Evolutionary conservation across 2,329 filamentous ascomycete species (phyloP), one percentile per base, ranked within the genome.

Genomic region (Eurotiales sp.): DNA sequence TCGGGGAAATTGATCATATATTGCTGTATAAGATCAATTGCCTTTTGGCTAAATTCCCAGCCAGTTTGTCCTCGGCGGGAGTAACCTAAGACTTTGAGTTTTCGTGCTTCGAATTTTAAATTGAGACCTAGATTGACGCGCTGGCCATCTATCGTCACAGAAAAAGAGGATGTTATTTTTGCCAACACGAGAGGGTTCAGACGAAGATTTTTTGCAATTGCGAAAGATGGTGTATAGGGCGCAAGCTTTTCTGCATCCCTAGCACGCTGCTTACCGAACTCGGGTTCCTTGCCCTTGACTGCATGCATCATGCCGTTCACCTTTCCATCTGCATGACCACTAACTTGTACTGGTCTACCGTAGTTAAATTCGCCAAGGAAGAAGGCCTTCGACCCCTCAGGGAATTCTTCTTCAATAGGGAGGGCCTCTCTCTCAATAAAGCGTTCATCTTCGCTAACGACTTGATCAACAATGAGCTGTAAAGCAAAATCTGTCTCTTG

Each of bases 1-100:
- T 96, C 90, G 0, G 93, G 93, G 70, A 99, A 99, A 14, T 84
- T 85, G 53, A 86, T 85, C 87, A 97, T 96, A 69, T 97, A 99
- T 59, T 90, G 81, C 37, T 84, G 81, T 48, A 99, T 82, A 49
- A 99, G 73, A 41, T 86, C 79, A 52, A 96, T 79, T 1, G 93
- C 91, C 59, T 88, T 86, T 45, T 83, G 80, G 63, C 91, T 96
- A 68, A 96, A 99, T 69, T 99, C 93, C 95, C 95, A 99, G 5
- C 95, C 93, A 23, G 83, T 87, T 11, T 83, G 77, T 3, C 85
- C 85, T 64, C 93, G 93, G 61, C 90, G 87, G 21, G 92, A 96
- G 70, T 96, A 99, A 0, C 93, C 93, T 27, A 99, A 74, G 6
- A 99, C 93, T 73, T 99, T 99, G 60, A 91, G 80, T 71, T 96